Conservation (phyloP, 2,329 filamentous ascomycete species). For the Tolypocladium tropicale region DNA sequence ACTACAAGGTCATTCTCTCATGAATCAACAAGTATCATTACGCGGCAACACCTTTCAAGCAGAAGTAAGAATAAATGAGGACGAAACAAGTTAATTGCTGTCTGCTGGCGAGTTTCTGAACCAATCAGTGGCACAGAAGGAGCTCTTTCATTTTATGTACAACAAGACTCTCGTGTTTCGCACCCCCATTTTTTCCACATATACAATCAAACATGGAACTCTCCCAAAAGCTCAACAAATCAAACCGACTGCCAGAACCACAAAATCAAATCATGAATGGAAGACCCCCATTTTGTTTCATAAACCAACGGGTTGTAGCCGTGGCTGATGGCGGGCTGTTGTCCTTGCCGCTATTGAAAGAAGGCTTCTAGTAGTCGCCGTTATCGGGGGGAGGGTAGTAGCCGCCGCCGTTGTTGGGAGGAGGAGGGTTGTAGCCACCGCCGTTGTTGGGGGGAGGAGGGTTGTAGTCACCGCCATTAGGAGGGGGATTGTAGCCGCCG, state of each 20-base stretch:
- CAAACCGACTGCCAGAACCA: background rate
- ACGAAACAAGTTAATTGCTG: background rate
- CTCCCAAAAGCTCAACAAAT: background rate
- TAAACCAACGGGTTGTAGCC: background rate
- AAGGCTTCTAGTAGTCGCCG: background rate
- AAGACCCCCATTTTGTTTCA: background rate
- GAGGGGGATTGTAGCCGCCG: background rate
- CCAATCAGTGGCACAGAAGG: background rate
- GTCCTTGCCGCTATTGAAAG: background rate
- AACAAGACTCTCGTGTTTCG: background rate
- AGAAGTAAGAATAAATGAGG: background rate
- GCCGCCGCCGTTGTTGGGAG: too few species aligned
- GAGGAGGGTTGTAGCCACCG: background rate
- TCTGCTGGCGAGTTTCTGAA: background rate
- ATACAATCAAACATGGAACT: too few species aligned
- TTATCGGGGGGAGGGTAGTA: background rate
- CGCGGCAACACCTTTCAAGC: background rate
- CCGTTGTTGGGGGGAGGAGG: background rate
- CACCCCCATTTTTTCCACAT: background rate
- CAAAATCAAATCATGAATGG: background rate
- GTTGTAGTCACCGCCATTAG: too few species aligned
- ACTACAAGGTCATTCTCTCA: too few species aligned
- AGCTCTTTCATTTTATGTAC: background rate
- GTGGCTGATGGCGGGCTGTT: background rate
- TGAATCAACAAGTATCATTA: background rate